Percentiles rank a stretch among this genome's conserved stretches.
These are phyloP conservation scores for Quercus glauca DNA, from an alignment of 306 rosid species.

Conservation along the genomic window DNA sequence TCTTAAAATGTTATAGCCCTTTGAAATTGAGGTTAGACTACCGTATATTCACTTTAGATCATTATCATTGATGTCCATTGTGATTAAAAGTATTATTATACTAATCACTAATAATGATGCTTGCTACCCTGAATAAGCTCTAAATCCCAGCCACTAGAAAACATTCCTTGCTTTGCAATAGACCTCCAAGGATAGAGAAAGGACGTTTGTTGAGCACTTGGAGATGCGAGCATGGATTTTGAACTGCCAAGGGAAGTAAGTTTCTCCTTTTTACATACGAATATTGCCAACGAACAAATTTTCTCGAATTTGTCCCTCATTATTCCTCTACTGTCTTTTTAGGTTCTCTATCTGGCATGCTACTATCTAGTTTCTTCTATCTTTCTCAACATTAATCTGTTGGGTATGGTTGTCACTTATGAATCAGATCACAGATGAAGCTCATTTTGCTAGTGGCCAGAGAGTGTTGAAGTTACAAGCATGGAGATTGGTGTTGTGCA, in stretches of 20 bases:
- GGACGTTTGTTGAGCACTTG: slow-evolving; percentile 69
- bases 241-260: slow-evolving; percentile 76
- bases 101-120: too few species aligned
- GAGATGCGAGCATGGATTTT: slow-evolving; percentile 87
- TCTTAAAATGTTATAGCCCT: neutral
- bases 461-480: too few species aligned
- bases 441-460: too few species aligned
- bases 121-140: too few species aligned
- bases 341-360: slow-evolving; percentile 1
- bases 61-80: neutral
- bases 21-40: neutral
- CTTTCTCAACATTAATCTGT: slow-evolving; percentile 15
- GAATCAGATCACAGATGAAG: too few species aligned
- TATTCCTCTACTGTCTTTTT: slow-evolving; percentile 7
- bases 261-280: too few species aligned
- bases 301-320: neutral
- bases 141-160: slow-evolving; percentile 65
- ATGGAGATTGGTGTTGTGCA: too few species aligned
- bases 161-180: slow-evolving; percentile 76
- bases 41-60: neutral
- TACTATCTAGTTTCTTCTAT: slow-evolving; percentile 9
- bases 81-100: neutral
- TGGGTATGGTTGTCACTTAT: neutral
- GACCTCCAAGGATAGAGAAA: slow-evolving; percentile 75
- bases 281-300: neutral